Evolutionary conservation across 2,329 filamentous ascomycete genomes (phyloP), one percentile per base, ranked within the genome.

Genomic region (Biscogniauxia sp.): DNA sequence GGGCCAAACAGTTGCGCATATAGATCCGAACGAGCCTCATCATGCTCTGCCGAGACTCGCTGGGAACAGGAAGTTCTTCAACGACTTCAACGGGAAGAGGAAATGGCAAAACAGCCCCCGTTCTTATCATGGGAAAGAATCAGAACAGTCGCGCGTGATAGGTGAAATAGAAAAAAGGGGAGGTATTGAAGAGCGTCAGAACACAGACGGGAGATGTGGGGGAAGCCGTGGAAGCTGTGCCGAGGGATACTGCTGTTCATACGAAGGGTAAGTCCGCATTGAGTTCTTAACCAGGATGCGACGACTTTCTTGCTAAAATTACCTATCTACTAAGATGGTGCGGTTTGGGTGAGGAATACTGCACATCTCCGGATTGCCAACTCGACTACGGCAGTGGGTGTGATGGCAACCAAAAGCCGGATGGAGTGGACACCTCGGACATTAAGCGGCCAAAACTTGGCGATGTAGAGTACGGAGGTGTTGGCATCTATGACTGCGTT

Each of bases 401-500:
- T 68, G 80, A 81, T 63, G 79, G 79, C 17, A 82, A 82, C 66
- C 65, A 72, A 20, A 76, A 74, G 23, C 79, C 80, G 19, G 64
- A 73, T 32, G 81, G 81, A 51, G 70, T 71, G 50, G 78, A 79
- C 61, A 84, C 81, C 11, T 77, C 79, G 7, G 71, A 67, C 8
- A 75, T 83, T 57, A 66, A 74, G 51, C 75, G 82, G 53, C 73
- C 79, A n/a, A 77, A 79, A 61, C 37, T 81, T 23, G 82, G 82
- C n/a, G 73, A 63, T 9, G 73, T 83, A n/a, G 65, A 69, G 2
- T 83, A 82, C 65, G 72, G 72, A 20, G 81, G 82, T 20, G 79
- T 78, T 41, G 76, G 70, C 23, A 80, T 84, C 61, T 82, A 82
- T 66, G 74, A 79, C 64, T 84, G 82, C 63, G 72, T 74, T 3